A percentile compares a stretch with the other conserved stretches of the same genome.
These are phyloP conservation scores for Rosa lucieae DNA, from an alignment of 306 rosid genomes.

Conservation along the genomic window DNA sequence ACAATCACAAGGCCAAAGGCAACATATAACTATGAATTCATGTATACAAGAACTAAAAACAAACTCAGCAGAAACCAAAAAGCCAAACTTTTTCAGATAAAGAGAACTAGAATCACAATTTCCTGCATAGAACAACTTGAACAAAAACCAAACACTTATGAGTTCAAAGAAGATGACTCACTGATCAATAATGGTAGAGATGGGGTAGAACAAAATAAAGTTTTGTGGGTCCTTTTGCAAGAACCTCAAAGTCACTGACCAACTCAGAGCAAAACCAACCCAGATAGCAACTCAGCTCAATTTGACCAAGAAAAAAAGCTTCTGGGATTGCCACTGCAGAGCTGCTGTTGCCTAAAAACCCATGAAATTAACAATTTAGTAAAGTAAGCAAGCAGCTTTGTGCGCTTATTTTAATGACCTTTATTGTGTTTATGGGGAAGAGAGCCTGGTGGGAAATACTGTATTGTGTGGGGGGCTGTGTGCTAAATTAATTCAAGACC, in stretches of 20 bases:
- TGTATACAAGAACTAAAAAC: not conserved
- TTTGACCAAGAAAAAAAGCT: slow-evolving; percentile 8
- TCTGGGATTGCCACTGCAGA: slow-evolving; percentile 19
- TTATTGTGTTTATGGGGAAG: slow-evolving; percentile 1
- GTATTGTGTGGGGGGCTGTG: not conserved
- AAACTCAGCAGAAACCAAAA: slow-evolving; percentile 13
- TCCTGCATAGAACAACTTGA: not conserved
- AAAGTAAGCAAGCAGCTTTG: slow-evolving; percentile 12
- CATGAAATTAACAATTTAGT: not conserved
- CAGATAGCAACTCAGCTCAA: slow-evolving; percentile 4
- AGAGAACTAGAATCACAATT: not conserved
- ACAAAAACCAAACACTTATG: slow-evolving; percentile 8
- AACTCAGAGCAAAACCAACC: not conserved
- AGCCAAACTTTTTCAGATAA: not conserved
- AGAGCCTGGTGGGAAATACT: slow-evolving; percentile 10
- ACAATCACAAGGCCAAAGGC: not conserved
- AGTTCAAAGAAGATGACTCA: slow-evolving; percentile 13
- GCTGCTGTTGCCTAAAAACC: slow-evolving; percentile 9
- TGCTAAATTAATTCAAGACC: not conserved
- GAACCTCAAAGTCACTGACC: slow-evolving; percentile 9
- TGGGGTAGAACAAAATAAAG: not conserved
- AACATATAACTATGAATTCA: not conserved
- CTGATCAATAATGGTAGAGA: slow-evolving; percentile 2
- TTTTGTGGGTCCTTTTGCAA: not conserved
- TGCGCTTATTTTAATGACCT: slow-evolving; percentile 19